Conservation (phyloP, 805 yeast genomes). For the Candida namnaoensis region DNA sequence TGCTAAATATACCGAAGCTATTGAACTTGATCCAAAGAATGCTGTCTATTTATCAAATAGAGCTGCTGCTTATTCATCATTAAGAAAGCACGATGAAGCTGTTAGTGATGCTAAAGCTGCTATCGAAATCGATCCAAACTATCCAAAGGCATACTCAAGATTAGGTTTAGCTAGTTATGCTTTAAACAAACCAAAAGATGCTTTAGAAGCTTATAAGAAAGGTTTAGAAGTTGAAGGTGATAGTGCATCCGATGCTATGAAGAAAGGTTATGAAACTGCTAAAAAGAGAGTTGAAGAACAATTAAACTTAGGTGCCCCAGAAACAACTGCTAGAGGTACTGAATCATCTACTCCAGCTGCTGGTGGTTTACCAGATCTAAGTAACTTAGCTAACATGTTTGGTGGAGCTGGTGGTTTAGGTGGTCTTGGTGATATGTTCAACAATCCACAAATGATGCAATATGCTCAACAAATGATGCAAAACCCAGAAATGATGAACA, state of each 20-base stretch:
- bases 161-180: conserved; percentile 92
- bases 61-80: conserved; percentile 91
- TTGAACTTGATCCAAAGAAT: conserved; percentile 58
- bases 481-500: conserved; percentile 68
- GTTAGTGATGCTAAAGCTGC: conserved; percentile 80
- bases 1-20: conserved; percentile 72
- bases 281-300: conserved; percentile 80
- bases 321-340: conserved; percentile 17
- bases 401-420: conserved; percentile 70
- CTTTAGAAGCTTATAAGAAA: conserved; percentile 82
- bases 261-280: conserved; percentile 89
- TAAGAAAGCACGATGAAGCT: conserved; percentile 67
- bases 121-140: conserved; percentile 64
- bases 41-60: conserved; percentile 88
- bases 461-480: conserved; percentile 86
- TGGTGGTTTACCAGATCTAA: conserved; percentile 65
- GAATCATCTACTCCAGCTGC: conserved; percentile 15
- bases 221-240: conserved; percentile 88
- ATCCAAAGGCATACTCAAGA: conserved; percentile 91
- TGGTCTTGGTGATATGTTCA: conserved; percentile 60
- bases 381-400: conserved; percentile 48
- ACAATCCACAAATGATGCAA: conserved; percentile 86
- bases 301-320: conserved; percentile 29
- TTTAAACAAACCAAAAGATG: conserved; percentile 84
- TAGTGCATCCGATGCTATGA: conserved; percentile 80